Percentiles rank a stretch among this genome's conserved stretches.
Conservation (phyloP, 169 alveolate genomes). For the Eimeria mitis region DNA sequence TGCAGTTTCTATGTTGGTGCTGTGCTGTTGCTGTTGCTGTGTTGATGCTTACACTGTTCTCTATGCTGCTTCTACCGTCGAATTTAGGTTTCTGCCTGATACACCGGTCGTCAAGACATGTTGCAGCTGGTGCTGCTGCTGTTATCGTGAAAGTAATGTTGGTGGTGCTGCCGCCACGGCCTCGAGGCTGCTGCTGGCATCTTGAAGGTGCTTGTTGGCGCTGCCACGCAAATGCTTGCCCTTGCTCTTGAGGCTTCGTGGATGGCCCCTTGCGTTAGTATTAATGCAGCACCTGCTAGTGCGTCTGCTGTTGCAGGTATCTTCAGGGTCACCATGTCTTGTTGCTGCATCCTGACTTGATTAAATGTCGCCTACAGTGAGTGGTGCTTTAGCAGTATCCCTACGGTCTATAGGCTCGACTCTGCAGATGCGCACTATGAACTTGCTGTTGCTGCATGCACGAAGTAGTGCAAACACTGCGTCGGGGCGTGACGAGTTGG, state of each 20-base stretch:
- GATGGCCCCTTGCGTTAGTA: neutral
- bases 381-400: neutral
- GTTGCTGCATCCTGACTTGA: slow-evolving; percentile 81
- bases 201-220: neutral
- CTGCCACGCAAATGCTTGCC: neutral
- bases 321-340: slow-evolving; percentile 82
- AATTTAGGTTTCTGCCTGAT: neutral
- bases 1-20: slow-evolving; percentile 1
- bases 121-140: neutral
- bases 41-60: neutral
- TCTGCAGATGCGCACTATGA: neutral
- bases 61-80: neutral
- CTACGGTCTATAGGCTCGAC: neutral
- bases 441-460: neutral
- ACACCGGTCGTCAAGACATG: neutral
- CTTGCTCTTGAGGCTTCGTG: neutral
- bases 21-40: neutral
- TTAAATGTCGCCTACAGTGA: slow-evolving; percentile 61
- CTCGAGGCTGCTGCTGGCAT: neutral
- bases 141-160: neutral
- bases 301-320: slow-evolving; percentile 79
- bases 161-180: neutral
- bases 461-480: neutral
- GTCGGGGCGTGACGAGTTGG: neutral
- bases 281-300: neutral